Evolutionary conservation across 2,329 filamentous ascomycete genomes (phyloP).

Genomic region (Herpotrichia juniperi): DNA sequence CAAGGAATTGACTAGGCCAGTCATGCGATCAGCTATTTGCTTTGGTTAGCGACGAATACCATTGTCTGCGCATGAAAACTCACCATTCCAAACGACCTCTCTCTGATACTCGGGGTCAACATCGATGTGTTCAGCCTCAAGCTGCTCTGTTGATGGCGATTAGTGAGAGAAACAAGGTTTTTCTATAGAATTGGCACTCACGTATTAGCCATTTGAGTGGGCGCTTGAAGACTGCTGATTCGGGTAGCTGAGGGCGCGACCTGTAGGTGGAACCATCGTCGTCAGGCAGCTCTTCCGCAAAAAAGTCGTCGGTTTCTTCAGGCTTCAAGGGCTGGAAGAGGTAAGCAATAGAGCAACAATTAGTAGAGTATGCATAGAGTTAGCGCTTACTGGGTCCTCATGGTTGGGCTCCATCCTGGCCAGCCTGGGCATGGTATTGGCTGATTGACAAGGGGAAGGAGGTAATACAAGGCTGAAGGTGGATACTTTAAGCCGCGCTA

Average conservation of each 20-base stretch:
- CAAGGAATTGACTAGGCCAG: constrained; percentile 40
- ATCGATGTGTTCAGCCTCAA: constrained; percentile 38
- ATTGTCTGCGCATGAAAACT: constrained; percentile 1
- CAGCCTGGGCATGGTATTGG: constrained; percentile 13
- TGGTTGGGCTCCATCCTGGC: background rate
- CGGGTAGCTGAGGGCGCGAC: constrained; percentile 28
- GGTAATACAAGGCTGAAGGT: background rate
- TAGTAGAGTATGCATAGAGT: constrained; percentile 4
- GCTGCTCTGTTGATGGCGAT: constrained; percentile 17
- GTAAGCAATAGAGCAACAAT: background rate
- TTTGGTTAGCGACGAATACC: background rate
- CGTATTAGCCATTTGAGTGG: constrained; percentile 30
- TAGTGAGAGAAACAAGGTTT: constrained; percentile 4
- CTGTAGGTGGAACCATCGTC: constrained; percentile 20
- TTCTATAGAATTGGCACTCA: constrained; percentile 15
- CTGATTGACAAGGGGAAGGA: background rate
- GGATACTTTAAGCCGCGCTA: background rate
- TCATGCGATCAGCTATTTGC: constrained; percentile 37
- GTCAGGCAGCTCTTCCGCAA: constrained; percentile 2
- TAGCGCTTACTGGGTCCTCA: background rate
- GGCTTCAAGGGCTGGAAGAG: constrained; percentile 16
- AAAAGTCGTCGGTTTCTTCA: constrained; percentile 12
- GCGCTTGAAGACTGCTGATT: constrained; percentile 24
- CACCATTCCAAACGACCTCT: constrained; percentile 52
- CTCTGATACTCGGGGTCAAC: constrained; percentile 56